Base-by-base conservation (phyloP, 2,329 filamentous ascomycete genomes). In the Corinectria fuckeliana region DNA sequence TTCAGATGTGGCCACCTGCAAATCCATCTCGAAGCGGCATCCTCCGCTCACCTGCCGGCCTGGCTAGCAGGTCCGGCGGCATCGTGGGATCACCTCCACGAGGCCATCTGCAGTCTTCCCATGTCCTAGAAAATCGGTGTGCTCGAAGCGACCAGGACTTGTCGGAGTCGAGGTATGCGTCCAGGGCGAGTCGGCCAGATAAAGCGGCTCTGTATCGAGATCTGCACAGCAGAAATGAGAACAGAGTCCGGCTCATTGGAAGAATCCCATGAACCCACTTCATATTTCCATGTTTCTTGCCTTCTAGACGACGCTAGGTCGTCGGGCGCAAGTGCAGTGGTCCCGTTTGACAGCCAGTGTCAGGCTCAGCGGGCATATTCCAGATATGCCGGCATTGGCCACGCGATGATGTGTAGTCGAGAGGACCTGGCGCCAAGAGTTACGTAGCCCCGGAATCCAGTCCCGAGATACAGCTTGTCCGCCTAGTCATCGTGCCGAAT, bases 321-420 rank as follows among this genome's bases (percentile, higher is more conserved):
- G 51, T 48, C 48, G 28, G 45, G 44, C 36, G 50, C 57, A 62
- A 60, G 52, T 62, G 69, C 68, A 66, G 66, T 71, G 66, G 69
- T 73, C 71, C 73, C 76, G 74, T 77, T 77, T 72, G 76, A 79
- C 80, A 81, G 60, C 77, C 78, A 77, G 78, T 80, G 79, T 75
- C 78, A 72, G 73, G 68, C 71, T 72, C 68, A 62, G 62, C 66
- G 67, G 60, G 53, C 49, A 72, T 75, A 80, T 77, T 64, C 75
- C 77, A 66, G 78, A 79, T 79, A 77, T 71, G 69, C 64, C 64
- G 63, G 68, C 65, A 52, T 65, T 69, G 68, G 72, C 72, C 71
- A 76, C 70, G 70, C 65, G 73, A 76, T 77, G 72, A 71, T 68
- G 53, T 60, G 58, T 62, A 65, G 66, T 71, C 50, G 60, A 68